Evolutionary conservation across 2,329 filamentous ascomycete genomes (phyloP).

Genomic region (Dothideomycetidae sp.): DNA sequence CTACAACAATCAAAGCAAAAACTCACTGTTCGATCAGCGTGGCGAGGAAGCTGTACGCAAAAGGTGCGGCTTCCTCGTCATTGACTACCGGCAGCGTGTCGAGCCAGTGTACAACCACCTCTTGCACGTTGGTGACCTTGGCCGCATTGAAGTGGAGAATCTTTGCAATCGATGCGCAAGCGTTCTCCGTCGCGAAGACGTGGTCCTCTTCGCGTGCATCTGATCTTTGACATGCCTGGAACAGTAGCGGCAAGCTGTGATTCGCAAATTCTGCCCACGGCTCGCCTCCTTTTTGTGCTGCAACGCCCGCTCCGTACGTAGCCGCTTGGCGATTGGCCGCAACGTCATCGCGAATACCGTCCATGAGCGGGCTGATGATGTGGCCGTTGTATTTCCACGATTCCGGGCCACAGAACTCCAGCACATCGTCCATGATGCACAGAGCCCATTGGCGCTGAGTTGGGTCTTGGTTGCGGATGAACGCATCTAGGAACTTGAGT

Average conservation of each 20-base stretch:
- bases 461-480: constrained; percentile 66
- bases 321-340: constrained; percentile 91
- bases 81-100: constrained; percentile 83
- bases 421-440: constrained; percentile 94
- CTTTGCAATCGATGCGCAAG: constrained; percentile 91
- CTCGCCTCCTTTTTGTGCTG: constrained; percentile 78
- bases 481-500: constrained; percentile 70
- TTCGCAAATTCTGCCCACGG: constrained; percentile 81
- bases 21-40: constrained; percentile 91
- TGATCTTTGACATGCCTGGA: constrained; percentile 67
- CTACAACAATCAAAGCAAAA: constrained; percentile 1
- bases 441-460: constrained; percentile 98
- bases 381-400: constrained; percentile 76
- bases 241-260: constrained; percentile 63
- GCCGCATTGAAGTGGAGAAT: constrained; percentile 78
- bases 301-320: constrained; percentile 89
- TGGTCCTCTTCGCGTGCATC: constrained; percentile 83
- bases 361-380: constrained; percentile 74
- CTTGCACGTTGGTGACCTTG: constrained; percentile 61
- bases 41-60: constrained; percentile 82
- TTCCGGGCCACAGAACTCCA: constrained; percentile 87
- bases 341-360: constrained; percentile 72
- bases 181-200: constrained; percentile 94
- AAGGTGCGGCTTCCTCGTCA: constrained; percentile 93
- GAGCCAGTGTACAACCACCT: constrained; percentile 73